These are phyloP conservation scores for Hanseniaspora pseudoguilliermondii DNA, from an alignment of 805 yeast genomes.

Conservation along the genomic window DNA sequence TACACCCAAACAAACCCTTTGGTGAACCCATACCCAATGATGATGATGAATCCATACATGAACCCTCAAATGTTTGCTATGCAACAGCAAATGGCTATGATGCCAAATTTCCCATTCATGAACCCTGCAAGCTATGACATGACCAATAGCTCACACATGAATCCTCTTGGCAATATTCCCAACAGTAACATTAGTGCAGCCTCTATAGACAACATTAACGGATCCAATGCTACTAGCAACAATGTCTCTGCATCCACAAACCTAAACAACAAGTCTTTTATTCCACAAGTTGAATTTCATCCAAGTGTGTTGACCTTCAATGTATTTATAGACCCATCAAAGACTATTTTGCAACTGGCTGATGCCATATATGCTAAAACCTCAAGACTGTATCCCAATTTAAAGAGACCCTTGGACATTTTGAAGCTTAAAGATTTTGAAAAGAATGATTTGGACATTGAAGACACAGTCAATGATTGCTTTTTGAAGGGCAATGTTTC, in stretches of 20 bases:
- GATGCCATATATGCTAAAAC: constrained; percentile 45
- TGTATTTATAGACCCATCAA: constrained; percentile 43
- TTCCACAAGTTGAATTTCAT: constrained; percentile 4
- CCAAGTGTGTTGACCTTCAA: constrained; percentile 37
- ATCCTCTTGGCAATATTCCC: not conserved
- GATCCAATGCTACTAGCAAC: not conserved
- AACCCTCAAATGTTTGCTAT: not conserved
- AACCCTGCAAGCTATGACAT: not conserved
- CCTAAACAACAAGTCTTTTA: not conserved
- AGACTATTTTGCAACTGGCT: constrained; percentile 37
- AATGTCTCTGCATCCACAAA: not conserved
- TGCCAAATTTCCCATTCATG: not conserved
- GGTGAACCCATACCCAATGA: constrained; percentile 5
- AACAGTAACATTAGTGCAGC: not conserved
- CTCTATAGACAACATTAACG: not conserved
- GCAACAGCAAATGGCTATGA: not conserved
- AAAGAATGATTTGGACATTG: constrained; percentile 70
- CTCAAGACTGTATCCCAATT: constrained; percentile 49
- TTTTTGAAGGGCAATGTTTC: constrained; percentile 30
- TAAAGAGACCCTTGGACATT: constrained; percentile 40
- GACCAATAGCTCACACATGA: not conserved
- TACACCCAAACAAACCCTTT: constrained; percentile 5
- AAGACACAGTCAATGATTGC: constrained; percentile 51
- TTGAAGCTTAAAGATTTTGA: constrained; percentile 53
- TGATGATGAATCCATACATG: constrained; percentile 2